A percentile compares a stretch with the other conserved stretches of the same genome.
phyloP scores from a whole-genome alignment of 805 yeast species.

The Kuraishia hungarica region DNA sequence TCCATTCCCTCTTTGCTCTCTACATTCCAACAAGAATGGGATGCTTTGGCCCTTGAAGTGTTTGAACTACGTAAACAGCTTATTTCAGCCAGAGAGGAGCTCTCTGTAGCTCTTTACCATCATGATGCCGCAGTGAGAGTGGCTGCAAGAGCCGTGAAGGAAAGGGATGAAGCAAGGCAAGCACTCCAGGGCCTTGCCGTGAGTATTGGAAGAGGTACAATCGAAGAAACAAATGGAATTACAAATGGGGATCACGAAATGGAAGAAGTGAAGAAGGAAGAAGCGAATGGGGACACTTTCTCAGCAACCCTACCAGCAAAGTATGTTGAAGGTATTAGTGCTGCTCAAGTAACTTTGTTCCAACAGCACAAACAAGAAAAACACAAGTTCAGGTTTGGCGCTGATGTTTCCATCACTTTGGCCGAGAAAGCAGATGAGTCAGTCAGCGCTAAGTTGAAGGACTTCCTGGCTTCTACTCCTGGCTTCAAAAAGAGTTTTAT shows the following conservation, averaged over 20 bases:
- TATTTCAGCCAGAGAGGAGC: slow-evolving; percentile 55
- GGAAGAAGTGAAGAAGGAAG: not conserved
- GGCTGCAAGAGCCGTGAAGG: slow-evolving; percentile 65
- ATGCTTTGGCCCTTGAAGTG: slow-evolving; percentile 72
- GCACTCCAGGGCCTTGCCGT: slow-evolving; percentile 52
- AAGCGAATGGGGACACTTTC: no score
- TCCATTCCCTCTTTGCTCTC: slow-evolving; percentile 76
- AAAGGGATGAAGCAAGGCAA: slow-evolving; percentile 63
- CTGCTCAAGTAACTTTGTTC: slow-evolving; percentile 12
- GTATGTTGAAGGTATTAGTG: slow-evolving; percentile 3
- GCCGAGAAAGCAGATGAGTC: not conserved
- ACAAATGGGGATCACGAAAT: slow-evolving; percentile 3
- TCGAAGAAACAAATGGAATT: not conserved
- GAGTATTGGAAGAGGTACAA: slow-evolving; percentile 24
- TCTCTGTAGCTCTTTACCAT: slow-evolving; percentile 70
- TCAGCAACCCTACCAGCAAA: slow-evolving; percentile 4
- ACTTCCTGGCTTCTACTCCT: not conserved
- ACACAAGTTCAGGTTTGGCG: slow-evolving; percentile 7
- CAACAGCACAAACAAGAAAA: slow-evolving; percentile 13
- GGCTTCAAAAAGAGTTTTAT: not conserved
- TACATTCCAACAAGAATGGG: slow-evolving; percentile 84
- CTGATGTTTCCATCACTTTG: slow-evolving; percentile 2
- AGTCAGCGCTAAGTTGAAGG: not conserved
- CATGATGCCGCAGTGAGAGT: slow-evolving; percentile 90
- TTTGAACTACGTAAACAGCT: slow-evolving; percentile 71